Conservation (phyloP, 1,284 basidiomycete genomes). For the Austroboletus olivaceoglutinosus region DNA sequence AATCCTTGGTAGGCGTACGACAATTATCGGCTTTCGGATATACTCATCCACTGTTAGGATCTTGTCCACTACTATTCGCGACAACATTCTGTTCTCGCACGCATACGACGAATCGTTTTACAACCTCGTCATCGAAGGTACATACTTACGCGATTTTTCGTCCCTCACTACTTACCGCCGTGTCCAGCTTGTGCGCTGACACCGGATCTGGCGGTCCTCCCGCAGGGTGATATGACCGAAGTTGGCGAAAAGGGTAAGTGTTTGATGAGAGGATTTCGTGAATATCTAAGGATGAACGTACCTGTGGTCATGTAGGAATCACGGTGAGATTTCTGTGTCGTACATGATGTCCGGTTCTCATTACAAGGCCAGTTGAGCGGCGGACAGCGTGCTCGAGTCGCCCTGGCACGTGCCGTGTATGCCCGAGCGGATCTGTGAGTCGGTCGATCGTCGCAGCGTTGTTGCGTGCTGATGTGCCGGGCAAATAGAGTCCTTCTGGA, state of each 20-base stretch:
- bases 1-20: constrained; percentile 68
- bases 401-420: constrained; percentile 50
- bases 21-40: not conserved
- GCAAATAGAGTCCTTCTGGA: constrained; percentile 30
- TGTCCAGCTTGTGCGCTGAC: constrained; percentile 79
- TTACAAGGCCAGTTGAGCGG: constrained; percentile 41
- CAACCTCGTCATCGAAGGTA: constrained; percentile 72
- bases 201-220: constrained; percentile 75
- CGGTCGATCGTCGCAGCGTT: not conserved
- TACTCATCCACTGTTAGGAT: constrained; percentile 51
- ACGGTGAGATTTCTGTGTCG: constrained; percentile 21
- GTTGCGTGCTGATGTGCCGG: not conserved
- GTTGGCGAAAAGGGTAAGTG: constrained; percentile 56
- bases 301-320: constrained; percentile 19
- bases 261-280: constrained; percentile 14
- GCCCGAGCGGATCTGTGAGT: constrained; percentile 52
- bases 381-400: constrained; percentile 62
- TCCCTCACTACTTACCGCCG: not conserved
- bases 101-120: constrained; percentile 81
- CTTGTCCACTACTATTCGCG: constrained; percentile 77
- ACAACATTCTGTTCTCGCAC: constrained; percentile 91
- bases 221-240: constrained; percentile 71
- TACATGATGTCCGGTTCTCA: not conserved
- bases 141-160: not conserved
- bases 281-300: constrained; percentile 33